Conservation (phyloP, 2,329 filamentous ascomycete species). For the Trichophyton equinum region DNA sequence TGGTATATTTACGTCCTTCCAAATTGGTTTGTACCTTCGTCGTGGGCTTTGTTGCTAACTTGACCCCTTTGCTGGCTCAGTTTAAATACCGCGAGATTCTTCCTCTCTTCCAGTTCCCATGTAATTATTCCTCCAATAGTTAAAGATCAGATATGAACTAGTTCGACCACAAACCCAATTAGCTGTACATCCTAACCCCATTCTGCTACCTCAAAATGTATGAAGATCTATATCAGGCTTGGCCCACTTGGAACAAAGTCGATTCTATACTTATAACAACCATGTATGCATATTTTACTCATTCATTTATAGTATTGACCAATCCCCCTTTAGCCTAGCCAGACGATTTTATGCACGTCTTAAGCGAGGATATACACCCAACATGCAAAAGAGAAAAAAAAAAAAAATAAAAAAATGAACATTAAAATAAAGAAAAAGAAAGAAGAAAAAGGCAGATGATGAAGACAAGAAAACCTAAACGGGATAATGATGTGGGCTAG, state of each 20-base stretch:
- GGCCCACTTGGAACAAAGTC: background rate
- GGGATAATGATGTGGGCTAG: background rate
- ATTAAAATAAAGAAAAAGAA: conserved; percentile 1
- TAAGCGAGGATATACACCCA: conserved; percentile 2
- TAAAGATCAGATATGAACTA: background rate
- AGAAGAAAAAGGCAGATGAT: background rate
- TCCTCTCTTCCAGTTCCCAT: background rate
- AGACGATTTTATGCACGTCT: conserved; percentile 3
- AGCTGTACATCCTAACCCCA: background rate
- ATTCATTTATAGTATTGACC: background rate
- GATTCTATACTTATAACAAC: background rate
- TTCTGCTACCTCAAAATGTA: background rate
- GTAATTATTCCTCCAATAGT: background rate
- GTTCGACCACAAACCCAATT: too few relatives aligned
- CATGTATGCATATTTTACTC: background rate
- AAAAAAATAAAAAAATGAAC: background rate
- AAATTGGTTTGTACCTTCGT: background rate
- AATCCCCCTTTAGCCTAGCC: background rate
- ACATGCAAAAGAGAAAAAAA: background rate
- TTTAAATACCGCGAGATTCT: background rate
- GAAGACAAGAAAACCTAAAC: conserved; percentile 2
- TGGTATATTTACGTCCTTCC: background rate
- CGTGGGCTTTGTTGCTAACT: background rate
- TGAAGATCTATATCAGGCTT: background rate
- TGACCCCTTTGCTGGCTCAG: background rate